Evolutionary conservation across 768 basidiomycete genomes (phyloP).

Genomic region (Leccinum pellstonianum): DNA sequence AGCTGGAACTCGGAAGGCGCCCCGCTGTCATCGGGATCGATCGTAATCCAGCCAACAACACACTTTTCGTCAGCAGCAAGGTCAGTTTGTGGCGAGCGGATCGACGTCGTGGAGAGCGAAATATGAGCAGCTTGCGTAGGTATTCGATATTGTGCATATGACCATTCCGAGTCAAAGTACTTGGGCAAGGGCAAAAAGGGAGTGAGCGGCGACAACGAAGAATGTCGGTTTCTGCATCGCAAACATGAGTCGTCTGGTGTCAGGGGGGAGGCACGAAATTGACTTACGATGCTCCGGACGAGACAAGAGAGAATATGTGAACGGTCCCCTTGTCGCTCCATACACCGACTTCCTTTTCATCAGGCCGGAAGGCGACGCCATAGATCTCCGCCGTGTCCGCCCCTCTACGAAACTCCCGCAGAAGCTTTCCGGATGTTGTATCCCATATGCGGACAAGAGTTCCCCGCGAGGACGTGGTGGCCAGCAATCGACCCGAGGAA

Average conservation of each 20-base stretch:
- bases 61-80: constrained; percentile 81
- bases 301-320: constrained; percentile 78
- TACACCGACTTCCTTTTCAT: constrained; percentile 83
- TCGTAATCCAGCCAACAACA: constrained; percentile 82
- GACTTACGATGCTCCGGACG: constrained; percentile 65
- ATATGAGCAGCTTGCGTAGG: constrained; percentile 83
- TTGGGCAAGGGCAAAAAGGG: constrained; percentile 82
- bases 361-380: constrained; percentile 82
- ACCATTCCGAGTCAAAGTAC: constrained; percentile 96
- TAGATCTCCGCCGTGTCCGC: constrained; percentile 91
- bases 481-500: constrained; percentile 73
- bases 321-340: constrained; percentile 97
- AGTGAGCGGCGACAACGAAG: constrained; percentile 74
- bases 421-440: constrained; percentile 63
- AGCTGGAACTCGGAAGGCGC: constrained; percentile 64
- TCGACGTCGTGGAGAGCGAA: constrained; percentile 65
- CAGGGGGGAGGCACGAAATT: constrained; percentile 1
- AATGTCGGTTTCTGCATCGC: constrained; percentile 73
- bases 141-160: constrained; percentile 89
- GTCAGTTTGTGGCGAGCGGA: constrained; percentile 55
- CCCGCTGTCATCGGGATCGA: constrained; percentile 37
- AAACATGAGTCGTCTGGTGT: constrained; percentile 5
- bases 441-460: constrained; percentile 91
- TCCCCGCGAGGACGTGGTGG: constrained; percentile 80
- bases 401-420: constrained; percentile 81